Evolutionary conservation across 352 stramenopile species (phyloP), one percentile per base, ranked within the genome.

Genomic region (Phytophthora pinifolia): DNA sequence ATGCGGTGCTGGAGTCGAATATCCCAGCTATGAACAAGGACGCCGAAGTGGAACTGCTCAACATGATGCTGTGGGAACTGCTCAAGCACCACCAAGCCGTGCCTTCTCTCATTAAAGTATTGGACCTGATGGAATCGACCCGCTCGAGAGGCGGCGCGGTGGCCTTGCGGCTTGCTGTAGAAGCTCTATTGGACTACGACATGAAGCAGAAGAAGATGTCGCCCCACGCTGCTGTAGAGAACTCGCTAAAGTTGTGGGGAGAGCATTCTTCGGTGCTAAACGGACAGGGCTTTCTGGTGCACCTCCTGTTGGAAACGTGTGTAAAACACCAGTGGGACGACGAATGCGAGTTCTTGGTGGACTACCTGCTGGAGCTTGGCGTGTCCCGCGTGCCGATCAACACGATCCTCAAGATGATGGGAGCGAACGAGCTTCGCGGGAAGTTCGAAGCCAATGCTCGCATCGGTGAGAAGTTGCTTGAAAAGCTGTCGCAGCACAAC

Each of bases 61-160:
- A 78, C 62, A 76, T 70, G 41, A 67, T 82, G 22, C 18, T 85
- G 31, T 80, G 68, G 72, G 59, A 76, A 54, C 74, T 85, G 74
- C 57, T 85, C 25, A 80, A 80, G 46, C 54, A 70, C 9, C 31
- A 43, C 17, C 71, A 76, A 38, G 46, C 58, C 22, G 53, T 67
- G 10, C 36, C 65, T 29, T 66, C 72, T 4, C 17, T 82, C 18
- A 57, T 68, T 34, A 51, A 70, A 18, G 67, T 82, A 52, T 14
- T 85, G 33, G 41, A 67, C 48, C 34, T 73, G 18, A 82, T 85
- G 74, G 53, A 85, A 49, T 13, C 47, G 7, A 66, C 62, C 9
- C 30, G 46, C 9, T 65, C 63, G 18, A 60, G 59, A 49, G 58
- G 60, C 30, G 67, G 63, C 13, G 62, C 71, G 17, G 33, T 73